Evolutionary conservation across 2,329 filamentous ascomycete genomes (phyloP).

Genomic region (Botryotinia calthae): DNA sequence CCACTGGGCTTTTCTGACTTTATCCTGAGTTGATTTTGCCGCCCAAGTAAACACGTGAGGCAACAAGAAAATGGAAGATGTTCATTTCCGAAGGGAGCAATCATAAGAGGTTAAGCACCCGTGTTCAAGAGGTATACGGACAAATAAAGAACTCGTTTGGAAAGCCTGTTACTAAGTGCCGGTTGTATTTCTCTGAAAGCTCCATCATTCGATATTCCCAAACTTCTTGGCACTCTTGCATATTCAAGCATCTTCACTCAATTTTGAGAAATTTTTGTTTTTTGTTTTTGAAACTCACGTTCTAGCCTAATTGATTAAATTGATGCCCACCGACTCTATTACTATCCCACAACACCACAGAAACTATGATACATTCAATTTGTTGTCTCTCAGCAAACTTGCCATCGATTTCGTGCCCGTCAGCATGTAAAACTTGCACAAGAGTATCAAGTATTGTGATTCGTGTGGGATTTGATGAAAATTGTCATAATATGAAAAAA

Average conservation of each 20-base stretch:
- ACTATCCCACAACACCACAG: background rate
- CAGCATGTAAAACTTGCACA: conserved; percentile 10
- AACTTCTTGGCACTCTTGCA: background rate
- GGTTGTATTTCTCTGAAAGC: background rate
- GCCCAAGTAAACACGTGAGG: background rate
- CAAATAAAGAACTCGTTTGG: background rate
- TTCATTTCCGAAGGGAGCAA: background rate
- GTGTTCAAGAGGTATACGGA: background rate
- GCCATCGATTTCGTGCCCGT: background rate
- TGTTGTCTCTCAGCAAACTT: conserved; percentile 11
- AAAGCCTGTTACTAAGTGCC: background rate
- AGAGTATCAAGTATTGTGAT: background rate
- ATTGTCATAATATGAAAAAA: background rate
- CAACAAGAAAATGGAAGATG: background rate
- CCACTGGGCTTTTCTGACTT: background rate
- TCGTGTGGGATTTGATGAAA: background rate
- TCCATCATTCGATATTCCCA: background rate
- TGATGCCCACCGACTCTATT: background rate
- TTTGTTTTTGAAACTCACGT: background rate
- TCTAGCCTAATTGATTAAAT: conserved; percentile 10
- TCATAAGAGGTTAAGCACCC: background rate
- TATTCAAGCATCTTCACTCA: background rate
- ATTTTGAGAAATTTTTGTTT: background rate
- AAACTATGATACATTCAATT: conserved; percentile 12
- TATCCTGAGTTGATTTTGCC: background rate